A percentile compares a stretch with the other conserved stretches of the same genome.
Conservation (phyloP, 2,329 filamentous ascomycete genomes). For the Epichloe baconii region DNA sequence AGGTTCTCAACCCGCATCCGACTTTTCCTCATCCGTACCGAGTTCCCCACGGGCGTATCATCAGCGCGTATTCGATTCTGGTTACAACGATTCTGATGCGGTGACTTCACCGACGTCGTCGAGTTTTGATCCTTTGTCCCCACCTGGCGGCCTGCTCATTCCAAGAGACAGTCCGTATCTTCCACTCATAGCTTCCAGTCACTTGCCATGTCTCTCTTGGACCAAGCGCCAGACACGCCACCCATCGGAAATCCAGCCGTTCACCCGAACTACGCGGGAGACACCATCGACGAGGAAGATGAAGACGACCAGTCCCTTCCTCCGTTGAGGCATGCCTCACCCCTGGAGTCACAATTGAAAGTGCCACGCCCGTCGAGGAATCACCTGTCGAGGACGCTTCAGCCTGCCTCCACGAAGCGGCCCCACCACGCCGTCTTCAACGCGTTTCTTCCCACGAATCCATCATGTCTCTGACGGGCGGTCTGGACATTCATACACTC, state of each 20-base stretch:
- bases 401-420: slow-evolving; percentile 21
- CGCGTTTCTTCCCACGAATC: slow-evolving; percentile 73
- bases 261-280: slow-evolving; percentile 13
- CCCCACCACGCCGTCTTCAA: slow-evolving; percentile 37
- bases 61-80: slow-evolving; percentile 65
- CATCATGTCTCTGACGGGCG: slow-evolving; percentile 73
- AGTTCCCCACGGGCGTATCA: slow-evolving; percentile 70
- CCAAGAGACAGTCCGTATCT: slow-evolving; percentile 42
- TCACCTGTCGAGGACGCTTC: slow-evolving; percentile 17
- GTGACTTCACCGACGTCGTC: slow-evolving; percentile 79
- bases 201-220: slow-evolving; percentile 18
- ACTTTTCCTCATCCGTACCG: slow-evolving; percentile 61
- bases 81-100: slow-evolving; percentile 44
- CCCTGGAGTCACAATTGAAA: slow-evolving; percentile 15
- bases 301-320: slow-evolving; percentile 17
- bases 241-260: slow-evolving; percentile 8
- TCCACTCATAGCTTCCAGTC: slow-evolving; percentile 38
- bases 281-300: slow-evolving; percentile 26
- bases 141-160: slow-evolving; percentile 36
- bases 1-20: slow-evolving; percentile 39
- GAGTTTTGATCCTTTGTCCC: slow-evolving; percentile 56
- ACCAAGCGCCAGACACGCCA: slow-evolving; percentile 17
- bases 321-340: slow-evolving; percentile 11
- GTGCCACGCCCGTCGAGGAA: slow-evolving; percentile 20
- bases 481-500: slow-evolving; percentile 80